These are phyloP conservation scores for Candida cerambycidarum DNA, from an alignment of 805 yeast species.

Conservation along the genomic window DNA sequence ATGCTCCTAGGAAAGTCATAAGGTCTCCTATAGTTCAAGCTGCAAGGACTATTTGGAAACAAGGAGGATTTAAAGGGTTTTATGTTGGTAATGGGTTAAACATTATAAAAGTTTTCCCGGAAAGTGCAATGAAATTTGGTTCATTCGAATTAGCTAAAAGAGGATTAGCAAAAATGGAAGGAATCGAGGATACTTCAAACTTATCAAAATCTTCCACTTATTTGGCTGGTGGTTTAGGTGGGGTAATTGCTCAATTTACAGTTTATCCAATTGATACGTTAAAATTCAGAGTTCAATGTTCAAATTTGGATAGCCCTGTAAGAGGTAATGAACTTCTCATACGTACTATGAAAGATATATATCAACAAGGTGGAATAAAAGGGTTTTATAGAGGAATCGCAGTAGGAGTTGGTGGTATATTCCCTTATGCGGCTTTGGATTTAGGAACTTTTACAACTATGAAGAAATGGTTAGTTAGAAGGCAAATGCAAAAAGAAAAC, in stretches of 20 bases:
- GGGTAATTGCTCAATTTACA: constrained; percentile 87
- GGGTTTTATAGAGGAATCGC: constrained; percentile 83
- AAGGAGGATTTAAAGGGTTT: constrained; percentile 85
- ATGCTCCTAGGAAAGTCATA: constrained; percentile 43
- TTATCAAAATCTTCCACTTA: constrained; percentile 79
- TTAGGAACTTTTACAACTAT: constrained; percentile 89
- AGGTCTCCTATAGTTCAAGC: constrained; percentile 81
- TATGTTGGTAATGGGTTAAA: constrained; percentile 96
- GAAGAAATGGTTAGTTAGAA: constrained; percentile 69
- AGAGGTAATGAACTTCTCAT: constrained; percentile 62
- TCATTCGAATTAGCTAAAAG: constrained; percentile 87
- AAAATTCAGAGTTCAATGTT: constrained; percentile 92
- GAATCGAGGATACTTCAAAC: constrained; percentile 65
- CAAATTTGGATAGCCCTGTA: constrained; percentile 63
- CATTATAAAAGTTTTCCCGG: constrained; percentile 93
- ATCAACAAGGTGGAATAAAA: constrained; percentile 70
- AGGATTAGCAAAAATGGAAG: constrained; percentile 70
- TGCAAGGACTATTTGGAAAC: constrained; percentile 73
- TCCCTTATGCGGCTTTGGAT: constrained; percentile 96
- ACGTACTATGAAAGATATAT: constrained; percentile 76
- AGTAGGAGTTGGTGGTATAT: constrained; percentile 93
- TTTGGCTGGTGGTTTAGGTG: constrained; percentile 94
- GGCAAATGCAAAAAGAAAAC: constrained; percentile 52
- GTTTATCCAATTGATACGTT: constrained; percentile 96
- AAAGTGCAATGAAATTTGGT: constrained; percentile 96